Evolutionary conservation across 805 yeast species (phyloP), one percentile per base, ranked within the genome.

Genomic region (Teunomyces cretensis): DNA sequence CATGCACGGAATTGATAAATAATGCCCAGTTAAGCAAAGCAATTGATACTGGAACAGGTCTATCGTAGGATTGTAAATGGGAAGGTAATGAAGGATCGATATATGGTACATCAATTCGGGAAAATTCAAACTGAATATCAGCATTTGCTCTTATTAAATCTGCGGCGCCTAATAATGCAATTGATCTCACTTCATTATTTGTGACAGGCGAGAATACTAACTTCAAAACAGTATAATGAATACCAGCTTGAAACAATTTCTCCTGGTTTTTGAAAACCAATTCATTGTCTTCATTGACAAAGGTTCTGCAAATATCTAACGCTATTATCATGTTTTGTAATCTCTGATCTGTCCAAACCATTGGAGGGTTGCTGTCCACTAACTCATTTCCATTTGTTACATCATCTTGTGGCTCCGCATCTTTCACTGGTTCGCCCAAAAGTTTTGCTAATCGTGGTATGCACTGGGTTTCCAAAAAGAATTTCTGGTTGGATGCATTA

Each of bases 71-170:
- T 43, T 70, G 75, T 13, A 65, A 50, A 44, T 66, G 74, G 1
- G 78, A 44, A 0, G 83, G 81, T 43, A 80, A 56, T 4, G 84
- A 72, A 9, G 96, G 89, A 57, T 89, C 97, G 44, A 91, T 73
- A 58, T 84, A 88, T 0, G 99, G 99, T 6, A 94, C 97, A 62
- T 94, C 98, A 11, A 92, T 83, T 44, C 81, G 82, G 1, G 89
- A 75, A 54, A 92, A 85, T 46, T 80, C 80, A 11, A 69, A 67
- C 62, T 94, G 99, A 28, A 86, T 76, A 2, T 72, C 78, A 2
- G 73, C 64, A 60, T 90, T 89, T 26, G 81, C 76, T 39, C 83
- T 67, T 3, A 94, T 84, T 27, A 91, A 69, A 50, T 85, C 92
- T 1, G 95, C 90, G 1, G 88, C 81, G 0, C 96, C 81, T 4